These are phyloP conservation scores for Phytophthora multivora DNA, from an alignment of 352 stramenopile species.

Conservation along the genomic window DNA sequence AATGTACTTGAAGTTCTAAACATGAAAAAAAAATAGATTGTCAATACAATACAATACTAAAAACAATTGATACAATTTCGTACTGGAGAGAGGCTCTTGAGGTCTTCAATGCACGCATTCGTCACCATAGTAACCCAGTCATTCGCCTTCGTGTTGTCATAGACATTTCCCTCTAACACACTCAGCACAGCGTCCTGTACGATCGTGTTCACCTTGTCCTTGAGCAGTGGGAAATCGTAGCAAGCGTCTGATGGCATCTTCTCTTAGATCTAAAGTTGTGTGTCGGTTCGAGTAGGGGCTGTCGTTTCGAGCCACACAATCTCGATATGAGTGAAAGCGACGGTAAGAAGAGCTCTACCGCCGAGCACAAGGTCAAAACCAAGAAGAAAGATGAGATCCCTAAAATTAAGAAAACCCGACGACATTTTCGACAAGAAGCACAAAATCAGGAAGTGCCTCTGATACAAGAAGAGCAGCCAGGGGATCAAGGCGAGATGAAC, in stretches of 20 bases:
- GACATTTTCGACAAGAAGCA: constrained; percentile 20
- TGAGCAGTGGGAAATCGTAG: constrained; percentile 78
- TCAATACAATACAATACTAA: not conserved
- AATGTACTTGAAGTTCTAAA: constrained; percentile 89
- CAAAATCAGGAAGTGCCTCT: constrained; percentile 4
- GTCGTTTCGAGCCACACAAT: constrained; percentile 7
- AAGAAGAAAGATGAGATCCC: constrained; percentile 18
- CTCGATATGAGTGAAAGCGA: constrained; percentile 15
- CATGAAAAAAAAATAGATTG: not conserved
- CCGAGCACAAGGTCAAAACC: constrained; percentile 7
- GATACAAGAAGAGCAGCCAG: not conserved
- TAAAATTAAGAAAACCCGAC: constrained; percentile 22
- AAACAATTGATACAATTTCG: no score
- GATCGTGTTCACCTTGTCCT: constrained; percentile 75
- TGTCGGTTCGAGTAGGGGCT: constrained; percentile 25
- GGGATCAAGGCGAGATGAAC: not conserved
- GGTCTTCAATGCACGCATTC: constrained; percentile 66
- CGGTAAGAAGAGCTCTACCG: not conserved
- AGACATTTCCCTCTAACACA: constrained; percentile 75
- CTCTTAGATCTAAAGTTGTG: constrained; percentile 8
- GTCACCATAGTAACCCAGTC: constrained; percentile 78
- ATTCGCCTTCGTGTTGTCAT: constrained; percentile 79
- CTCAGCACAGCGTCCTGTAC: constrained; percentile 76
- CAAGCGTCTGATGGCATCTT: constrained; percentile 45
- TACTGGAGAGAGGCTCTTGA: constrained; percentile 67